phyloP scores from a whole-genome alignment of 768 basidiomycete species.

The Podaxis sp. region DNA sequence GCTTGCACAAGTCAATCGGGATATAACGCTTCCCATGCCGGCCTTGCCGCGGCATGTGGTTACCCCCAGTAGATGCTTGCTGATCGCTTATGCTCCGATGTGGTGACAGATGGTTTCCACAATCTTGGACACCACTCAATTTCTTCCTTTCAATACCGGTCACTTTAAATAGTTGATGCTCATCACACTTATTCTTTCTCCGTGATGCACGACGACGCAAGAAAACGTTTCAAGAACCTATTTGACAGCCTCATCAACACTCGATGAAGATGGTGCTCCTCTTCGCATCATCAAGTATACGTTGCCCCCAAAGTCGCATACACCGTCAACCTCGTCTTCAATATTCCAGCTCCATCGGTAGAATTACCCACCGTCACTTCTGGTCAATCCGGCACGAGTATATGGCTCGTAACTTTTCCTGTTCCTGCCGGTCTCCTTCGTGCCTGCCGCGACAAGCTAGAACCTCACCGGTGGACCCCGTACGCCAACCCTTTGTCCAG shows the following conservation, averaged over 20 bases:
- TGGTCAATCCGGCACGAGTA: not conserved
- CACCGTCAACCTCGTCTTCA: not conserved
- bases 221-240: not conserved
- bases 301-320: not conserved
- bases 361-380: not conserved
- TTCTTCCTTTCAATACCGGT: not conserved
- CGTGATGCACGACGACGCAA: not conserved
- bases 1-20: not conserved
- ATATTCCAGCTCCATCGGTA: not conserved
- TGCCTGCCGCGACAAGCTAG: not conserved
- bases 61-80: slow-evolving; percentile 8
- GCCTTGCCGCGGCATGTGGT: slow-evolving; percentile 7
- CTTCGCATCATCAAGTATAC: no score
- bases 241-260: not conserved
- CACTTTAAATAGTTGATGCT: not conserved
- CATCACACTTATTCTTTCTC: not conserved
- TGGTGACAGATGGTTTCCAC: slow-evolving; percentile 1
- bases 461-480: not conserved
- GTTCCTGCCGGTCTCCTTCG: not conserved
- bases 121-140: not conserved
- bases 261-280: no score
- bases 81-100: not conserved
- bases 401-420: not conserved
- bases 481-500: not conserved
- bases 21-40: not conserved